phyloP scores from a whole-genome alignment of 73 alveolate species.

The Blepharisma stoltei region DNA sequence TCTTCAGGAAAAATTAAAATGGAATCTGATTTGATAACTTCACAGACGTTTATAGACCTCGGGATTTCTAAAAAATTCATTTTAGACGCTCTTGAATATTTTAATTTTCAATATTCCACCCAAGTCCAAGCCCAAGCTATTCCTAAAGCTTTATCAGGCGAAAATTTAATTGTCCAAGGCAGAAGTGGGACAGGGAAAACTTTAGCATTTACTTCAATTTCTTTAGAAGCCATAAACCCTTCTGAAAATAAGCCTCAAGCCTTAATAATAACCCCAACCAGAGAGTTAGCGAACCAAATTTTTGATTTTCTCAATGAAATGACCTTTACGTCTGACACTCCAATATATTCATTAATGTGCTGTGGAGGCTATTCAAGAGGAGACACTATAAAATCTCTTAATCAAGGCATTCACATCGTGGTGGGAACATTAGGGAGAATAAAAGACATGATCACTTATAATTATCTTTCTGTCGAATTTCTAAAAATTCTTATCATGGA shows the following conservation, averaged over 20 bases:
- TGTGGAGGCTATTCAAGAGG: conserved; percentile 87
- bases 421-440: conserved; percentile 93
- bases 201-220: conserved; percentile 87
- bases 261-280: conserved; percentile 88
- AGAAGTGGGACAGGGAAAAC: conserved; percentile 98
- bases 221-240: conserved; percentile 74
- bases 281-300: conserved; percentile 95
- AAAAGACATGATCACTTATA: neutral
- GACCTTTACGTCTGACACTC: conserved; percentile 74
- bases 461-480: neutral
- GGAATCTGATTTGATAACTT: neutral
- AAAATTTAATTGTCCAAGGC: conserved; percentile 91
- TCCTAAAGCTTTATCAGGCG: conserved; percentile 65
- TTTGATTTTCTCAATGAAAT: conserved; percentile 79
- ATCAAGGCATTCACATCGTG: conserved; percentile 79
- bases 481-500: conserved; percentile 43
- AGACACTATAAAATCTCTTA: conserved; percentile 67
- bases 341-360: conserved; percentile 90
- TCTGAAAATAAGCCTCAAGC: conserved; percentile 65
- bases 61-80: conserved; percentile 53
- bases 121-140: conserved; percentile 86
- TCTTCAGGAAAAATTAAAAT: too few relatives aligned
- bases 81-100: conserved; percentile 64
- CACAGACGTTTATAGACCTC: conserved; percentile 66
- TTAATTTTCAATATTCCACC: conserved; percentile 77